Evolutionary conservation across 2,329 filamentous ascomycete species (phyloP).

Genomic region (Thelonectria blattea): DNA sequence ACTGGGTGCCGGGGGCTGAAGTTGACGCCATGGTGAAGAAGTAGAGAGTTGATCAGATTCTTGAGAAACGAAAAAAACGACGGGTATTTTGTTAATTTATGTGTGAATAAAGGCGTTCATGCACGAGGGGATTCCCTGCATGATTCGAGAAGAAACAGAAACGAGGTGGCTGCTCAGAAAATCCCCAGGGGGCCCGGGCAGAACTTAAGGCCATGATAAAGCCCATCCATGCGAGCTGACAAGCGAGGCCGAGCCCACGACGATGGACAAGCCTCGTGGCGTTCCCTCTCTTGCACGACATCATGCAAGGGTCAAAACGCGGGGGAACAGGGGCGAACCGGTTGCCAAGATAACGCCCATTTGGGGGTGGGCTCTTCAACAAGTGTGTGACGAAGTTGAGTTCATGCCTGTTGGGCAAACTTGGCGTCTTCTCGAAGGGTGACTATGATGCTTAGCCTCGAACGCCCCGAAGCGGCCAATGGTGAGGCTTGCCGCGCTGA

Average conservation of each 20-base stretch:
- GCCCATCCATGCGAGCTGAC: neutral
- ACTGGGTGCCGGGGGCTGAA: slow-evolving; percentile 29
- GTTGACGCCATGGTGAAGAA: slow-evolving; percentile 20
- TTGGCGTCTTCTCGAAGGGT: slow-evolving; percentile 5
- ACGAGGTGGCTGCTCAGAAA: slow-evolving; percentile 3
- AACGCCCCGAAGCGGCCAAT: slow-evolving; percentile 8
- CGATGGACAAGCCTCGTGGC: slow-evolving; percentile 13
- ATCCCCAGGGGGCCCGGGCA: slow-evolving; percentile 6
- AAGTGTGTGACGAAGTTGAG: no score
- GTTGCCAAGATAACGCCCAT: slow-evolving; percentile 13
- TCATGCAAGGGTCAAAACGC: slow-evolving; percentile 16
- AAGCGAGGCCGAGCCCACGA: neutral
- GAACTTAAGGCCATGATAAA: slow-evolving; percentile 10
- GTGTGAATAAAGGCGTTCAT: slow-evolving; percentile 14
- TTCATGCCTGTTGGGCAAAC: no score
- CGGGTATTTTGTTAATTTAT: neutral
- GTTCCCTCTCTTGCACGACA: neutral
- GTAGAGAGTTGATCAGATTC: neutral
- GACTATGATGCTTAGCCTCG: slow-evolving; percentile 7
- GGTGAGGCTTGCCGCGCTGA: slow-evolving; percentile 20
- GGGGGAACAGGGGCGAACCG: slow-evolving; percentile 17
- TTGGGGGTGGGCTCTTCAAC: no score
- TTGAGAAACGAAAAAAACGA: neutral
- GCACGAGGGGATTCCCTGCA: slow-evolving; percentile 11
- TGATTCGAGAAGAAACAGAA: slow-evolving; percentile 9